Evolutionary conservation across 768 basidiomycete species (phyloP), one percentile per base, ranked within the genome.

Genomic region (Pulveroboletus sp.): DNA sequence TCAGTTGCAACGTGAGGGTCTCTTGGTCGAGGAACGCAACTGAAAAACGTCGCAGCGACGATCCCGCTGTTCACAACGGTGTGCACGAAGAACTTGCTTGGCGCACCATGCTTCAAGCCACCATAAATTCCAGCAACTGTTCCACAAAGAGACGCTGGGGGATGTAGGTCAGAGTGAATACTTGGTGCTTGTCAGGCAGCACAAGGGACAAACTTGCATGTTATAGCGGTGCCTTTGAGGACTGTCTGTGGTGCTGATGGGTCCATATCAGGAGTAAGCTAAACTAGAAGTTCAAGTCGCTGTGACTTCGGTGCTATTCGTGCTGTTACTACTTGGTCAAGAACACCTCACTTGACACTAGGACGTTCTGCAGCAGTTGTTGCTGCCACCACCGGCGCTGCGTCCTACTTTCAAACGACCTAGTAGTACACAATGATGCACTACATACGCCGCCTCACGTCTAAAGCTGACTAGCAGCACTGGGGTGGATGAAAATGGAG

Each of bases 141-240:
- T 32, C 80, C 84, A 52, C 84, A 82, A 27, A 77, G 55, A 42
- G 73, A 69, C 49, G 85, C 90, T 92, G 57, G 35, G 37, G 44
- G 48, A 53, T 62, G 61, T 59, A 63, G 57, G 59, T 66, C 49
- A 68, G 50, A 35, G 60, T 55, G 51, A 33, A 57, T 34, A 50
- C 45, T 55, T 49, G 23, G 36, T 41, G 48, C 47, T 35, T 31
- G 43, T 27, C 14, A 31, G 45, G 40, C 37, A 25, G 23, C 32
- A 50, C 39, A 50, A 50, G 57, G 57, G 70, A 85, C 84, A 81
- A 81, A 89, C 87, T 85, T 78, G 87, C 87, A 90, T 83, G 84
- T 81, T 69, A 77, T 66, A 52, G 78, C 60, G 23, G 84, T 80
- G 48, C 85, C 84, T 48, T 77, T 70, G 24, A 75, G 72, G 38